These are phyloP conservation scores for Lachnellula subtilissima DNA, from an alignment of 2,329 filamentous ascomycete genomes.

Conservation along the genomic window DNA sequence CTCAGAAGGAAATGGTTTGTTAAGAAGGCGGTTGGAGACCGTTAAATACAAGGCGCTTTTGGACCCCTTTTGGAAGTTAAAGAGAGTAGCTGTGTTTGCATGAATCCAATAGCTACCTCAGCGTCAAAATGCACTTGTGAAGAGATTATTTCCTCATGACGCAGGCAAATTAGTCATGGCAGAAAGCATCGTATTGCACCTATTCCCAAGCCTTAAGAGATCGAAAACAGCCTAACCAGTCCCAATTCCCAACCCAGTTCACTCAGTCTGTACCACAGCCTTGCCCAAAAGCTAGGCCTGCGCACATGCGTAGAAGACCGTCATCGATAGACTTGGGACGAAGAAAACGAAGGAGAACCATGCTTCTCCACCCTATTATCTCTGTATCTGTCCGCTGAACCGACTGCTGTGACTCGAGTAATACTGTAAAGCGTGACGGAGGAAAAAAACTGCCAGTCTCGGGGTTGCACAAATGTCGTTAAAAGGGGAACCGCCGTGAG, in stretches of 20 bases:
- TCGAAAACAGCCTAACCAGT: slow-evolving; percentile 13
- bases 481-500: neutral
- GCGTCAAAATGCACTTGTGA: neutral
- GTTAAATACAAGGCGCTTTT: too few relatives aligned
- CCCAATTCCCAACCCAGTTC: neutral
- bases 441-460: slow-evolving; percentile 19
- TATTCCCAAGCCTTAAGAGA: slow-evolving; percentile 19
- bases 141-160: neutral
- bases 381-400: neutral
- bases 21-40: too few relatives aligned
- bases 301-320: neutral
- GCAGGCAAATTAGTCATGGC: slow-evolving; percentile 8
- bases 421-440: slow-evolving; percentile 6
- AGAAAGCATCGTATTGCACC: slow-evolving; percentile 27
- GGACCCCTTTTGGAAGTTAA: too few relatives aligned
- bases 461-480: slow-evolving; percentile 1
- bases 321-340: neutral
- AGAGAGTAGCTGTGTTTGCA: too few relatives aligned
- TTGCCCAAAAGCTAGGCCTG: neutral
- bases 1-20: too few relatives aligned
- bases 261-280: neutral
- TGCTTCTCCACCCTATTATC: neutral
- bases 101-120: too few relatives aligned
- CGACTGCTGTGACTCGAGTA: slow-evolving; percentile 6
- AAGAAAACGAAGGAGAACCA: neutral